These are phyloP conservation scores for Cerrena zonata DNA, from an alignment of 1,284 basidiomycete genomes.

Conservation along the genomic window DNA sequence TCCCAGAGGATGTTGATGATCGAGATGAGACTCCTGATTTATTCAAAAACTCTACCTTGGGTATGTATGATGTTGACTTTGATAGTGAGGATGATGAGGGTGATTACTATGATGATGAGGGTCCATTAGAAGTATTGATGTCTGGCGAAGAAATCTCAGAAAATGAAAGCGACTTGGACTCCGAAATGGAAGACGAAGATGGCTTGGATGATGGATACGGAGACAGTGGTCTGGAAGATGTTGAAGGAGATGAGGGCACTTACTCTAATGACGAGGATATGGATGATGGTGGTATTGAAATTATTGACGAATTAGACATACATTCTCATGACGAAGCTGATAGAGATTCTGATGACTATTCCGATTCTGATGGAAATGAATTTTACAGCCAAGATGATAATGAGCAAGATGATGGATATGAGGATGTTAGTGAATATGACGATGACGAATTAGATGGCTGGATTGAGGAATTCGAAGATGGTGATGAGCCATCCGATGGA, in stretches of 20 bases:
- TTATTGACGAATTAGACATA: slow-evolving; percentile 57
- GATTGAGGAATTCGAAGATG: slow-evolving; percentile 49
- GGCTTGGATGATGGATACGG: slow-evolving; percentile 78
- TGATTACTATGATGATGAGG: no score
- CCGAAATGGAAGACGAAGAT: slow-evolving; percentile 77
- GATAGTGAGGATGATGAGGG: slow-evolving; percentile 7
- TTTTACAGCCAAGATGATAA: slow-evolving; percentile 42
- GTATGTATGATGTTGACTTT: slow-evolving; percentile 62
- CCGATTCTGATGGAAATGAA: slow-evolving; percentile 49
- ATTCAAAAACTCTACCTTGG: slow-evolving; percentile 93
- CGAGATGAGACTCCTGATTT: slow-evolving; percentile 87
- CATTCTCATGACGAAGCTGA: slow-evolving; percentile 63
- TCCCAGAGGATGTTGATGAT: slow-evolving; percentile 34
- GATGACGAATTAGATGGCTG: not conserved
- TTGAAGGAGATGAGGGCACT: slow-evolving; percentile 74
- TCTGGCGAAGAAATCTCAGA: no score
- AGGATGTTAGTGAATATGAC: slow-evolving; percentile 36
- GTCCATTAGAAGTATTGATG: no score
- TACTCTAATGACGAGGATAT: slow-evolving; percentile 65
- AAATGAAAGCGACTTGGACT: slow-evolving; percentile 75
- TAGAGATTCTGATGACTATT: slow-evolving; percentile 55
- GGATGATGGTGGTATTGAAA: slow-evolving; percentile 51
- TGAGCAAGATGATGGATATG: slow-evolving; percentile 41
- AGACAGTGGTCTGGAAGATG: slow-evolving; percentile 81
- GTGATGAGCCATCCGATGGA: slow-evolving; percentile 36